A percentile compares a stretch with the other conserved stretches of the same genome.
Evolutionary conservation across 225 moss, liverwort and hornwort genomes (phyloP).

Genomic region (Bryoerythrophyllum caledonicum): DNA sequence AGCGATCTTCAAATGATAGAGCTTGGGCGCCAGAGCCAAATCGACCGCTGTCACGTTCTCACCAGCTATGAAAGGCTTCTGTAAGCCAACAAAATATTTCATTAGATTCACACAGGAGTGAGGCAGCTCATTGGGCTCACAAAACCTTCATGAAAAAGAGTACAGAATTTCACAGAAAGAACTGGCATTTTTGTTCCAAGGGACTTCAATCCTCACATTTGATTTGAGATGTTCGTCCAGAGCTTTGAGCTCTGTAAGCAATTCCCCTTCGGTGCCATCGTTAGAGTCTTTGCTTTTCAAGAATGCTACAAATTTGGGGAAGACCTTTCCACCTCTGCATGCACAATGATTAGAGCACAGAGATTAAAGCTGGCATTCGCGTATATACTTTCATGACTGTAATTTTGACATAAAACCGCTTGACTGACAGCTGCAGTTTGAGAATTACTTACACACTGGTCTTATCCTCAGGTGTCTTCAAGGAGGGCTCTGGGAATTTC

Average conservation of each 20-base stretch:
- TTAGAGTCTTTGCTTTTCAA: conserved; percentile 83
- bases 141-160: conserved; percentile 11
- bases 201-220: conserved; percentile 47
- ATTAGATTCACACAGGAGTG: conserved; percentile 2
- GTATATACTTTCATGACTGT: not conserved
- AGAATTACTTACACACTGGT: conserved; percentile 53
- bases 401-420: not conserved
- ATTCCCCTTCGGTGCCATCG: conserved; percentile 73
- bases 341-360: conserved; percentile 17
- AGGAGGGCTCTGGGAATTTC: conserved; percentile 68
- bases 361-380: not conserved
- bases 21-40: conserved; percentile 81
- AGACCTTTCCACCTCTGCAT: conserved; percentile 75
- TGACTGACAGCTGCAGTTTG: conserved; percentile 9
- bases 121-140: not conserved
- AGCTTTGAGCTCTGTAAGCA: conserved; percentile 62
- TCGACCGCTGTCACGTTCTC: conserved; percentile 75
- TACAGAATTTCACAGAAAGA: conserved; percentile 7
- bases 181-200: not conserved
- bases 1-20: conserved; percentile 82
- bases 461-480: conserved; percentile 56
- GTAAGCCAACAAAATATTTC: conserved; percentile 24
- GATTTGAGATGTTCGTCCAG: conserved; percentile 69
- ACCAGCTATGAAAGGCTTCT: conserved; percentile 85
- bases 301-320: conserved; percentile 71